phyloP scores from a whole-genome alignment of 805 yeast species.

The Ogataea paradorogensis region DNA sequence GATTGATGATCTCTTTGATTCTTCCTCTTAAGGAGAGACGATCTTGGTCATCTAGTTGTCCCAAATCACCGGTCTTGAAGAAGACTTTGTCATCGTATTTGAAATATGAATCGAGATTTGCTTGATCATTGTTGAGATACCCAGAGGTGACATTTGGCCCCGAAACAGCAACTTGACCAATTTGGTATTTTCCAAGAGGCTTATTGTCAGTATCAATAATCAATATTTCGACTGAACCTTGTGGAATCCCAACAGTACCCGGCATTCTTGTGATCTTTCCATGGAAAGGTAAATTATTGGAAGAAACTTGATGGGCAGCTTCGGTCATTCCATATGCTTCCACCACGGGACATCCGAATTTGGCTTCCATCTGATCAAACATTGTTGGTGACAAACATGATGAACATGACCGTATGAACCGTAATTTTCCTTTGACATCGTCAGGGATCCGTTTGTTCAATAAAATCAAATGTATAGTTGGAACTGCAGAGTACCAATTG shows the following conservation, averaged over 20 bases:
- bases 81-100: conserved; percentile 10
- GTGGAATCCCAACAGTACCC: conserved; percentile 62
- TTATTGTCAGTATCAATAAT: conserved; percentile 53
- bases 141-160: conserved; percentile 73
- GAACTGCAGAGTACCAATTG: conserved; percentile 76
- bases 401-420: conserved; percentile 73
- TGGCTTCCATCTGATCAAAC: conserved; percentile 52
- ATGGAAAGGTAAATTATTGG: conserved; percentile 54
- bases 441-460: conserved; percentile 51
- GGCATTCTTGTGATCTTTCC: conserved; percentile 58
- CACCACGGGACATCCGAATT: conserved; percentile 62
- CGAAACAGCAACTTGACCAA: conserved; percentile 67
- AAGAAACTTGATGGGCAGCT: conserved; percentile 78
- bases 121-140: conserved; percentile 67
- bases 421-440: conserved; percentile 46
- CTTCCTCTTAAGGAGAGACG: conserved; percentile 64
- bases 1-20: conserved; percentile 68
- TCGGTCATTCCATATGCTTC: conserved; percentile 85
- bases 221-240: conserved; percentile 66
- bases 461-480: conserved; percentile 70
- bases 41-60: conserved; percentile 56
- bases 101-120: conserved; percentile 56
- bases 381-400: conserved; percentile 67
- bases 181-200: conserved; percentile 47
- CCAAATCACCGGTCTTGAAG: conserved; percentile 81